Base-by-base conservation (phyloP, 2,329 filamentous ascomycete species). In the Colletotrichum sp. region DNA sequence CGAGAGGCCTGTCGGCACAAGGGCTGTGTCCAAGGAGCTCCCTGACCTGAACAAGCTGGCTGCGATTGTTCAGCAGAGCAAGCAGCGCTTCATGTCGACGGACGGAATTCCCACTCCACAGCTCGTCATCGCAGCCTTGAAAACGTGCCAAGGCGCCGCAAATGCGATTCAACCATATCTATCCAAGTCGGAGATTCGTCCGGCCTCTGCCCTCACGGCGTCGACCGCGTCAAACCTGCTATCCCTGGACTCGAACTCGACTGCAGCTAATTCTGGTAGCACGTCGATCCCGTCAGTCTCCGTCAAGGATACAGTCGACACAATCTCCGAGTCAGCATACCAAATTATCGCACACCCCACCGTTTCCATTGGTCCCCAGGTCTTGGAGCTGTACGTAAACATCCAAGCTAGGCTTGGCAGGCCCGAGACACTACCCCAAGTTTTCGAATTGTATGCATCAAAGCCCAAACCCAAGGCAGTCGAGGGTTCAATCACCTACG, bases 381-480 rank as follows among this genome's bases (percentile, higher is more conserved):
- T 96, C 38, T 90, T 98, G 52, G 87, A 90, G 73, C 84, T 90
- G 78, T 98, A 98, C 84, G 92, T 98, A 76, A 88, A 91, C 48
- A 91, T 95, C 59, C 95, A 98, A 83, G 89, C 92, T 32, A 89
- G 92, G 13, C 90, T 98, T 58, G 90, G 92, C 76, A 92, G 90
- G 72, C 93, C 95, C 4, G 91, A 95, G 78, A 92, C 94, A 59
- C 91, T 98, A 77, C 95, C 96, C 8, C 90, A 93, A 75, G 91
- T 96, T 56, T 94, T 99, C 81, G 87, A 92, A 71, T 89, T 98
- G 69, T 98, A 96, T 83, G 95, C 95, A 64, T 91, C 91, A 79
- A 99, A 98, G 84, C 94, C 95, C 12, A 87, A 92, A 77, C 94
- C 96, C 4, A 85, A 89, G 66, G 87, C 91, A 79, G 88, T 88